Conservation (phyloP, 768 basidiomycete species). For the Collybia mongolica region DNA sequence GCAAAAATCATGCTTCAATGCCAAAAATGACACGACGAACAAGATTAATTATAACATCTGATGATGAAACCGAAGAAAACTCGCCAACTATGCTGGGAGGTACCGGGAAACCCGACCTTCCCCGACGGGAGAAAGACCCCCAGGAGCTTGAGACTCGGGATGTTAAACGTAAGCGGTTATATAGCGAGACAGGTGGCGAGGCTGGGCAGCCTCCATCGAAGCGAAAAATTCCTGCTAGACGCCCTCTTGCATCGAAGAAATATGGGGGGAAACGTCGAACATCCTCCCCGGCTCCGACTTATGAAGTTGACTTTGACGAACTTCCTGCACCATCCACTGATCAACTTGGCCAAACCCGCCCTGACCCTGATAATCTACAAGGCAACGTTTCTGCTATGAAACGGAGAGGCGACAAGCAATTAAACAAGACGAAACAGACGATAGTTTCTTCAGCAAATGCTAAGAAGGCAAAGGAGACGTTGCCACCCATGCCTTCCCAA, state of each 20-base stretch:
- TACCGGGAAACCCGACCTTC: too few relatives aligned
- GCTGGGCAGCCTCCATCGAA: background rate
- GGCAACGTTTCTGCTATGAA: slow-evolving; percentile 26
- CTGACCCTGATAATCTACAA: slow-evolving; percentile 7
- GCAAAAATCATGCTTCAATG: background rate
- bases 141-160: background rate
- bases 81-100: background rate
- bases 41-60: slow-evolving; percentile 11
- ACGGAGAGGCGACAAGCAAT: slow-evolving; percentile 23
- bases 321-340: slow-evolving; percentile 19
- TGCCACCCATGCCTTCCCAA: background rate
- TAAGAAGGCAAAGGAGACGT: slow-evolving; percentile 3
- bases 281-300: slow-evolving; percentile 23
- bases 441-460: slow-evolving; percentile 13
- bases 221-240: slow-evolving; percentile 2
- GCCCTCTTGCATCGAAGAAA: slow-evolving; percentile 22
- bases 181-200: too few relatives aligned
- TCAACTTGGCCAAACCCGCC: background rate
- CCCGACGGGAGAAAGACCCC: background rate
- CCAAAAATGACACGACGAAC: slow-evolving; percentile 5
- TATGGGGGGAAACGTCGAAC: slow-evolving; percentile 30
- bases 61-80: slow-evolving; percentile 7
- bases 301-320: slow-evolving; percentile 28
- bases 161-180: too few relatives aligned
- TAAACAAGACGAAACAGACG: slow-evolving; percentile 1